These are phyloP conservation scores for Schizopora paradoxa DNA, from an alignment of 1,284 basidiomycete species.

Conservation along the genomic window DNA sequence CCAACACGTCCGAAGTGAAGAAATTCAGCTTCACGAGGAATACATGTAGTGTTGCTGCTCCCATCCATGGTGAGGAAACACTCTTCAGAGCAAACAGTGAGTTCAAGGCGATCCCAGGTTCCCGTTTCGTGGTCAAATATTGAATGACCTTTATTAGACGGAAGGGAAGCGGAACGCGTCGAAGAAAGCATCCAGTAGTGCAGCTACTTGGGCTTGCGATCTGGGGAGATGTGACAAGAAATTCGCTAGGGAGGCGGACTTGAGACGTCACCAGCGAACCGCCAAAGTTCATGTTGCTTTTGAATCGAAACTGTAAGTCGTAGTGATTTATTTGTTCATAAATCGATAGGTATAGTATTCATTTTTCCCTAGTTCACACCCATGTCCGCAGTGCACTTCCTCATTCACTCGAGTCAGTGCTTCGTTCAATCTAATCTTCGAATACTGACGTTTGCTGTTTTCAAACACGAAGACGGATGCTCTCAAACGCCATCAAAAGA, in stretches of 20 bases:
- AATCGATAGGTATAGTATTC: constrained; percentile 15
- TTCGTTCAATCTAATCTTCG: constrained; percentile 10
- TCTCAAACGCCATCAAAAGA: constrained; percentile 57
- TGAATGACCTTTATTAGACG: too few relatives aligned
- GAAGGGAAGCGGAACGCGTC: too few relatives aligned
- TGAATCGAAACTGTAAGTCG: constrained; percentile 39
- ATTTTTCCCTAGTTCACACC: constrained; percentile 33
- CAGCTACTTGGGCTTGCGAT: constrained; percentile 77
- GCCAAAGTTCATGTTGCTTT: constrained; percentile 67
- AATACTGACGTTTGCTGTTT: constrained; percentile 15
- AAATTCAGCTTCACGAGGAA: too few relatives aligned
- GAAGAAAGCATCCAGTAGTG: too few relatives aligned
- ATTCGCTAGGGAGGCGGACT: constrained; percentile 71
- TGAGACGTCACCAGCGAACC: constrained; percentile 72
- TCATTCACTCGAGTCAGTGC: constrained; percentile 65
- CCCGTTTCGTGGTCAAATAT: too few relatives aligned
- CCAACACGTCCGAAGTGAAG: too few relatives aligned
- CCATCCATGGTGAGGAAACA: too few relatives aligned
- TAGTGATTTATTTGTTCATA: constrained; percentile 3
- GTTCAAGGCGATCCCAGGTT: too few relatives aligned
- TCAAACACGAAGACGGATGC: constrained; percentile 55
- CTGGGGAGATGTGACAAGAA: constrained; percentile 73
- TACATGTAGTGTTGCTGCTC: too few relatives aligned
- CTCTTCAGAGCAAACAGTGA: too few relatives aligned
- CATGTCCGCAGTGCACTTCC: constrained; percentile 71